phyloP scores from a whole-genome alignment of 2,329 filamentous ascomycete species.

The Pseudogymnoascus sp. region DNA sequence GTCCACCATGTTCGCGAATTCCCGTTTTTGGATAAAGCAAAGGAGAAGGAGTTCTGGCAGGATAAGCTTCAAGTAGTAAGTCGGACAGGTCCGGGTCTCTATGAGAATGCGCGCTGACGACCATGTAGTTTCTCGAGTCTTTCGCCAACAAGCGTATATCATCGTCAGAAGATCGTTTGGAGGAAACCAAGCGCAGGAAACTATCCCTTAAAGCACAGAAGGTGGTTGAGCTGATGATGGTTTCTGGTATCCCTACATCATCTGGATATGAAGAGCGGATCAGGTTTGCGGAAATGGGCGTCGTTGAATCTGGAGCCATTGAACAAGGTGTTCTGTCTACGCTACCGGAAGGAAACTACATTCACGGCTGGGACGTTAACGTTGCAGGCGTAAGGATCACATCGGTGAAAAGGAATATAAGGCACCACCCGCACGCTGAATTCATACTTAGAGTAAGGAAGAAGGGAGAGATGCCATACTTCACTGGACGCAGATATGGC shows the following conservation, averaged over 20 bases:
- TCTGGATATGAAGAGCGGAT: conserved; percentile 97
- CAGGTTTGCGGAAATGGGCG: conserved; percentile 91
- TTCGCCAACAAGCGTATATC: conserved; percentile 97
- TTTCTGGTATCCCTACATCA: conserved; percentile 89
- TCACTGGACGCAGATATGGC: conserved; percentile 77
- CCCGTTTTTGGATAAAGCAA: conserved; percentile 91
- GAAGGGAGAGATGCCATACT: conserved; percentile 65
- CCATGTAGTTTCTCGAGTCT: conserved; percentile 78
- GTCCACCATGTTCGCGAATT: conserved; percentile 97
- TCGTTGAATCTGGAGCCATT: conserved; percentile 87
- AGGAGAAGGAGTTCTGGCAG: conserved; percentile 99
- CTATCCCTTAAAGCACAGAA: conserved; percentile 89
- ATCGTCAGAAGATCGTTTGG: conserved; percentile 87
- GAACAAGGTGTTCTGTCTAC: conserved; percentile 83
- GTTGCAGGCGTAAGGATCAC: conserved; percentile 79
- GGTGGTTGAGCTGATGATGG: conserved; percentile 98
- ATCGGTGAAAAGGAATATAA: conserved; percentile 74
- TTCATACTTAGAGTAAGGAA: conserved; percentile 82
- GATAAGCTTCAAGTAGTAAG: conserved; percentile 88
- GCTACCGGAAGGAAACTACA: conserved; percentile 79
- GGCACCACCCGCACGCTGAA: conserved; percentile 88
- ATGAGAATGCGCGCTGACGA: conserved; percentile 11
- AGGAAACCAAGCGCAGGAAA: conserved; percentile 92
- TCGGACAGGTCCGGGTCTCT: conserved; percentile 25
- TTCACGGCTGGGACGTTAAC: conserved; percentile 97